Evolutionary conservation across 2,329 filamentous ascomycete species (phyloP).

Genomic region (Akanthomyces muscarius): DNA sequence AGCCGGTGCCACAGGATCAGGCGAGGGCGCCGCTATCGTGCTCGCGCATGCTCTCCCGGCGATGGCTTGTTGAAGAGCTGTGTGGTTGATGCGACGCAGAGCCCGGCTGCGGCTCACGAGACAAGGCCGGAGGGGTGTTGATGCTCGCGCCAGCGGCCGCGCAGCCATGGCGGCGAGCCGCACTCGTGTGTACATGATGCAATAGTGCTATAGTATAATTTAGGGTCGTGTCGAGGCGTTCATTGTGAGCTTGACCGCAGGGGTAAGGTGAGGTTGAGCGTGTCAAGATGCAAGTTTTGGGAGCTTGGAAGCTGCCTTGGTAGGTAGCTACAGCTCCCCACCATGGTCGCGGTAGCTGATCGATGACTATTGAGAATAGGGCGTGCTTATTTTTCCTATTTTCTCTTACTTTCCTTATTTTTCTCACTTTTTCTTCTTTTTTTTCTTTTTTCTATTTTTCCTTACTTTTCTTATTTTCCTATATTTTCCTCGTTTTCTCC

Average conservation of each 20-base stretch:
- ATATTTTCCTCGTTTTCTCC: no score
- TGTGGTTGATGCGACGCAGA: background rate
- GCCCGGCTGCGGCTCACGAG: background rate
- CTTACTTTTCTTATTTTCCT: no score
- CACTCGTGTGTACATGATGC: slow-evolving; percentile 3
- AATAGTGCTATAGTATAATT: background rate
- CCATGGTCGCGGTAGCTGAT: background rate
- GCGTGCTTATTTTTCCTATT: no score
- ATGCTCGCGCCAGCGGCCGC: slow-evolving; percentile 13
- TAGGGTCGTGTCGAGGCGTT: background rate
- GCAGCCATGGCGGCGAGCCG: slow-evolving; percentile 6
- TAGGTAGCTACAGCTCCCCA: background rate
- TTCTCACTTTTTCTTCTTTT: no score
- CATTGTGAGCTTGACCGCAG: background rate
- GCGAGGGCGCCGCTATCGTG: slow-evolving; percentile 18
- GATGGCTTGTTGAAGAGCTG: background rate
- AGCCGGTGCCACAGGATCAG: background rate
- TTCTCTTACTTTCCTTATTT: no score
- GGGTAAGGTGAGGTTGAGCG: background rate
- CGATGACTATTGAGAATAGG: no score
- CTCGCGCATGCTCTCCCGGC: slow-evolving; percentile 19
- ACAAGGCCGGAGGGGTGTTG: background rate
- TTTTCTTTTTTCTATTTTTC: no score
- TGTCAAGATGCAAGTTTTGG: slow-evolving; percentile 1
- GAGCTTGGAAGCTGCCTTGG: background rate